Conservation (phyloP, 345 rosid species). For the Acer negundo region DNA sequence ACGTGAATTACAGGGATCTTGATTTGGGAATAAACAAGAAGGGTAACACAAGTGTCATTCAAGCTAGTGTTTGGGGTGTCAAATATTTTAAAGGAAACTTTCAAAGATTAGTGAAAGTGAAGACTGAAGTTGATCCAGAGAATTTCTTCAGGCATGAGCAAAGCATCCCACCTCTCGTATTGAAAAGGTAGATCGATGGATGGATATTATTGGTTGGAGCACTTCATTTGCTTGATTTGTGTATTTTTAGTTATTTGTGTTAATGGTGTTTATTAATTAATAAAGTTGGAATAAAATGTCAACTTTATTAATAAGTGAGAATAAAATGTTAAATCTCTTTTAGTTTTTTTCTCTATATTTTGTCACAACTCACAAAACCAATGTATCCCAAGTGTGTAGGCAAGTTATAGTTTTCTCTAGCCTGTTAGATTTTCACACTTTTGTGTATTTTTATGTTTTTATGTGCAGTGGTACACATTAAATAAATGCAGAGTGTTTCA, state of each 20-base stretch:
- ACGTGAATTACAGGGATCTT: conserved; percentile 64
- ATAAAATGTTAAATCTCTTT: no score
- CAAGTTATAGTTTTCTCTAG: no score
- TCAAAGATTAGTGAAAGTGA: conserved; percentile 45
- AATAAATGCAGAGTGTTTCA: no score
- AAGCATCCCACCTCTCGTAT: conserved; percentile 48
- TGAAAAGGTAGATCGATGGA: neutral
- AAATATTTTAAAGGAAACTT: conserved; percentile 55
- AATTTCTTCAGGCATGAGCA: conserved; percentile 68
- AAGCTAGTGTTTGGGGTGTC: conserved; percentile 48
- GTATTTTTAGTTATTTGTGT: neutral
- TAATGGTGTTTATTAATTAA: neutral
- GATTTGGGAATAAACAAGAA: conserved; percentile 53
- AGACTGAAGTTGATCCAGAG: conserved; percentile 50
- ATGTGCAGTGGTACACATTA: no score
- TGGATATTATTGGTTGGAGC: neutral
- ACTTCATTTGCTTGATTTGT: neutral
- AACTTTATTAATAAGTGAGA: no score
- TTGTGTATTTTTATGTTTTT: no score
- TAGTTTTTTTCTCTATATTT: no score
- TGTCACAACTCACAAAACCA: no score
- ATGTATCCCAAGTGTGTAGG: no score
- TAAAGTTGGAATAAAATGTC: no score
- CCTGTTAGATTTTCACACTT: no score
- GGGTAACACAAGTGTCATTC: conserved; percentile 25